phyloP scores from a whole-genome alignment of 257 asterid species.

The Eustoma russellianum region DNA sequence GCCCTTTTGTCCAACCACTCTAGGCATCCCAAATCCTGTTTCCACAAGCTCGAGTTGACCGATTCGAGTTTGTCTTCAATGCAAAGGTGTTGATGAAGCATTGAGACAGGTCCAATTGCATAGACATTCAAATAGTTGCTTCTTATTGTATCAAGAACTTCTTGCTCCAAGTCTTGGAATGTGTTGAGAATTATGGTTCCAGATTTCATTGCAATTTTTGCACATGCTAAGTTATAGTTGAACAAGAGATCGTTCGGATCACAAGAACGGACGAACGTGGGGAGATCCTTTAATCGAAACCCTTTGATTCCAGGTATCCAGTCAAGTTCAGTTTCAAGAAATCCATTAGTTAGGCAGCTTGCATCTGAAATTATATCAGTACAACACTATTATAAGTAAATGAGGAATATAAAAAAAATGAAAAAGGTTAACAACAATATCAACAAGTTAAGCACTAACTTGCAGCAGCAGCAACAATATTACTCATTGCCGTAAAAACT shows the following conservation, averaged over 20 bases:
- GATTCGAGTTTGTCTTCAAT: not conserved
- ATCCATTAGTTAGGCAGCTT: conserved; percentile 31
- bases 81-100: not conserved
- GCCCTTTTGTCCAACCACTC: conserved; percentile 34
- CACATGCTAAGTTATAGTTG: conserved; percentile 23
- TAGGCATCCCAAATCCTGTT: conserved; percentile 26
- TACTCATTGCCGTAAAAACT: too few species aligned
- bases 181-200: conserved; percentile 6
- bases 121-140: conserved; percentile 1
- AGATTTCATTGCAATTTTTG: conserved; percentile 19
- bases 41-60: conserved; percentile 27
- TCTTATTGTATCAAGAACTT: conserved; percentile 1
- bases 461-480: too few species aligned
- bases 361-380: conserved; percentile 19
- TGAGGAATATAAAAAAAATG: not conserved
- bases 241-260: conserved; percentile 25
- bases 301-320: conserved; percentile 34
- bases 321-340: conserved; percentile 29
- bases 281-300: conserved; percentile 26
- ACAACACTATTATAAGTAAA: too few species aligned
- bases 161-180: conserved; percentile 4
- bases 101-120: conserved; percentile 9
- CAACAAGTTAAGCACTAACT: too few species aligned
- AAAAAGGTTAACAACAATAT: too few species aligned
- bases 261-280: conserved; percentile 25